Evolutionary conservation across 768 basidiomycete species (phyloP), one percentile per base, ranked within the genome.

Genomic region (Rhodotorula sphaerocarpa): DNA sequence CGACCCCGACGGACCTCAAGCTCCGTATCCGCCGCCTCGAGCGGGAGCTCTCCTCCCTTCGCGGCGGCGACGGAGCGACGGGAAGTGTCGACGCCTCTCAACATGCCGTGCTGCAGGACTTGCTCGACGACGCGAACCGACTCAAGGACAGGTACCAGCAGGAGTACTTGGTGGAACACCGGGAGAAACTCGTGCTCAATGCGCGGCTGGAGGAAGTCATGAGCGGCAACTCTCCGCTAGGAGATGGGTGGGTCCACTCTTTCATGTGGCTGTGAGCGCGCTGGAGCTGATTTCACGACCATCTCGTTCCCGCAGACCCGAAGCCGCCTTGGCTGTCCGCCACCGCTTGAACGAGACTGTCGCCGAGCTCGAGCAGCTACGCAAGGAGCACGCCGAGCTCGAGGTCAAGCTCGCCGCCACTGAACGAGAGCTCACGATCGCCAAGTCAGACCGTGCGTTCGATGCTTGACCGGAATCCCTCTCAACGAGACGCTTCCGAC

Each of bases 1-100:
- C 84, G 50, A 90, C 86, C 16, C 91, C 85, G 83, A 97, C 90
- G 2, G 89, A 90, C 73, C 78, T 96, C 65, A 95, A 92, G 73
- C 79, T 96, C 33, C 86, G 88, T 72, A 82, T 96, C 53, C 83
- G 85, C 63, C 85, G 83, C 63, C 80, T 96, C 33, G 79, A 87
- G 73, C 78, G 90, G 30, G 90, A 96, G 73, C 79, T 97, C 36
- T 84, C 85, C 52, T 81, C 83, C 9, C 80, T 86, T 36, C 80
- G 80, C 74, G 84, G n/a, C n/a, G n/a, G n/a, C n/a, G n/a, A n/a
- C n/a, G n/a, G n/a, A n/a, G 83, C 74, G 85, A 87, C 64, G n/a
- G n/a, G n/a, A n/a, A 84, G 86, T 70, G 85, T 78, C 10, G 88
- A 90, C 72, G 80, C 84, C 11, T 87, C 86, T 63, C 80, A 83